Conservation (phyloP, 139 green algal species). For the Trebouxia sp. region DNA sequence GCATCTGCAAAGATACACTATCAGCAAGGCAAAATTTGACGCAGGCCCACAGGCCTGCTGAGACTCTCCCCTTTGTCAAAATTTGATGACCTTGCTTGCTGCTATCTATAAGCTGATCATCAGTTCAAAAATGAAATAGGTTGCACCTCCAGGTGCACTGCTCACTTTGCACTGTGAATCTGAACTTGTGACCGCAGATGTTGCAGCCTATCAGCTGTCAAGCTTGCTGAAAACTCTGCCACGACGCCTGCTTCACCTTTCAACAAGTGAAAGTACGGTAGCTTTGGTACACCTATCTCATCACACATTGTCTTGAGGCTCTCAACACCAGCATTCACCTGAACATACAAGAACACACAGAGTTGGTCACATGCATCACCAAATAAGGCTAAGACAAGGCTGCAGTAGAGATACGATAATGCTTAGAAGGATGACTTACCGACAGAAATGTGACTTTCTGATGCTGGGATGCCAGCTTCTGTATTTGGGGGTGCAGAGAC, state of each 20-base stretch:
- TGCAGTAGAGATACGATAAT: background rate
- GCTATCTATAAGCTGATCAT: too few relatives aligned
- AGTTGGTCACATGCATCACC: too few relatives aligned
- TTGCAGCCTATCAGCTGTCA: constrained; percentile 25
- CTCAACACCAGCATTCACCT: constrained; percentile 22
- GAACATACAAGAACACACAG: background rate
- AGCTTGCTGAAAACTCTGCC: constrained; percentile 25
- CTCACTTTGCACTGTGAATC: background rate
- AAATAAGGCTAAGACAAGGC: too few relatives aligned
- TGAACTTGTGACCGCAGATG: constrained; percentile 28
- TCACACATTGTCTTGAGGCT: constrained; percentile 22
- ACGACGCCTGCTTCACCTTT: constrained; percentile 34
- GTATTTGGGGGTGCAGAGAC: constrained; percentile 26
- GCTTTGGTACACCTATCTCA: constrained; percentile 25
- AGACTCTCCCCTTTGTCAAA: too few relatives aligned
- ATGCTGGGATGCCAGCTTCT: constrained; percentile 6
- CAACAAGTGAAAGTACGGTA: constrained; percentile 40
- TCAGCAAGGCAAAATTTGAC: too few relatives aligned
- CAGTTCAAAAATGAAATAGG: too few relatives aligned
- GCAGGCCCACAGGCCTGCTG: too few relatives aligned
- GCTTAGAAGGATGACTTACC: background rate
- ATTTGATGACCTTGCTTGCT: too few relatives aligned
- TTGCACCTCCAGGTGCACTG: too few relatives aligned
- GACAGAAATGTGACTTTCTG: constrained; percentile 27
- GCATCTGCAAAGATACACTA: too few relatives aligned